Evolutionary conservation across 1,284 basidiomycete species (phyloP), one percentile per base, ranked within the genome.

Genomic region (Sporisorium graminicola): DNA sequence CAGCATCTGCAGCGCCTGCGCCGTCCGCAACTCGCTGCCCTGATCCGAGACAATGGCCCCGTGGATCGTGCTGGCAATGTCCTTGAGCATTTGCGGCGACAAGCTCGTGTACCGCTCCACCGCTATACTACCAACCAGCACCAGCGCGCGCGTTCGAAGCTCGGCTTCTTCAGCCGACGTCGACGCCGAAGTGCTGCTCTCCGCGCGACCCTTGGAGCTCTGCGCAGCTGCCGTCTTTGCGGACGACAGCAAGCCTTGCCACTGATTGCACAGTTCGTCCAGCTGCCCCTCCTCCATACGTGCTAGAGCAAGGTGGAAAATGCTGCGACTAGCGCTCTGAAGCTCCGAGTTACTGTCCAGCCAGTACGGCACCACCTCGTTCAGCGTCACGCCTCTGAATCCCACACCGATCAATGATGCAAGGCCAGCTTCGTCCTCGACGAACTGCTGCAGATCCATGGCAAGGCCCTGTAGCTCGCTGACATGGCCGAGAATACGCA

Each of bases 61-160:
- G 20, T 89, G 88, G 58, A 98, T 90, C 0, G 94, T 95, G 79
- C 91, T 91, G 1, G 95, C 90, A 47, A 95, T 90, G 71, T 95
- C 92, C 31, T 91, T 92, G 24, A 98, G 89, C 1, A 91, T 35
- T 22, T 53, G 88, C 50, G 94, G 96, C 7, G 92, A 90, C 37
- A 98, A 87, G 4, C 94, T 87, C 59, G 89, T 91, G 82, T 93
- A 93, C 77, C 92, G 92, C 81, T 93, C 91, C 22, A 92, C 88
- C 0, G 94, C 93, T 50, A 98, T 89, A 70, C 92, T 91, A 49
- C 78, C 75, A 0, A 82, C 78, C 6, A 76, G 49, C 47, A 57
- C 35, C 26, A 80, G 51, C 2, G 79, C 69, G 10, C 64, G 55
- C 2, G 51, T 59, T 42, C 51, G 52, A 13, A 65, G 64, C 46